Percentiles rank a stretch among this genome's conserved stretches.
Evolutionary conservation across 1,139 yeast species (phyloP).

Genomic region (Taphrina populina): DNA sequence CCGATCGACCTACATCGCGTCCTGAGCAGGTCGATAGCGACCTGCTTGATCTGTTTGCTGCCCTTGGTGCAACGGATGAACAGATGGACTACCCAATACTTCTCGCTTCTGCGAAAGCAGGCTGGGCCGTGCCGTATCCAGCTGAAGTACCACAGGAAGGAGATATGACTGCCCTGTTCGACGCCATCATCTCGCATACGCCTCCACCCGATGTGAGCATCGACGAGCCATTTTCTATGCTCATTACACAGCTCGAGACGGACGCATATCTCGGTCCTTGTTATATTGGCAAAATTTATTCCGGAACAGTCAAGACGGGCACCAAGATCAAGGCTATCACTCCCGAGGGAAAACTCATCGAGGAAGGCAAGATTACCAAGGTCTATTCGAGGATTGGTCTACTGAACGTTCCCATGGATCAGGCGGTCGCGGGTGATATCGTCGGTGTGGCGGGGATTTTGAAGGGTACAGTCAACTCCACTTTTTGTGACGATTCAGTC

Average conservation of each 20-base stretch:
- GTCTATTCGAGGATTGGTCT: conserved; percentile 31
- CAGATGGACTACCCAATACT: conserved; percentile 32
- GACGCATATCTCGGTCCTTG: conserved; percentile 28
- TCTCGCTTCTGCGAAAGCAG: conserved; percentile 31
- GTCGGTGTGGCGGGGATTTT: conserved; percentile 28
- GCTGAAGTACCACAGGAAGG: conserved; percentile 7
- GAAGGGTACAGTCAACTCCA: conserved; percentile 29
- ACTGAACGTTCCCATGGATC: conserved; percentile 16
- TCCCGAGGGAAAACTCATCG: conserved; percentile 24
- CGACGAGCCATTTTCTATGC: conserved; percentile 26
- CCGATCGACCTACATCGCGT: conserved; percentile 76
- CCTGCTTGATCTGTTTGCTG: conserved; percentile 52
- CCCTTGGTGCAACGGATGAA: conserved; percentile 31
- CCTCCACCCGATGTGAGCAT: conserved; percentile 27
- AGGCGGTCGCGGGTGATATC: conserved; percentile 31
- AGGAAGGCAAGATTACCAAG: conserved; percentile 31
- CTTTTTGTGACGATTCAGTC: conserved; percentile 21
- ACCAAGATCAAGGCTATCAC: conserved; percentile 24
- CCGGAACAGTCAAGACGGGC: conserved; percentile 24
- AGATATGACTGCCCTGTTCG: conserved; percentile 27
- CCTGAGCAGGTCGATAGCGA: conserved; percentile 74
- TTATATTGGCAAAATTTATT: conserved; percentile 30
- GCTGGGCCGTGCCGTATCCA: conserved; percentile 29
- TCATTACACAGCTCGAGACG: conserved; percentile 29
- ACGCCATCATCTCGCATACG: conserved; percentile 23